These are phyloP conservation scores for Fagus crenata DNA, from an alignment of 306 rosid genomes.

Conservation along the genomic window DNA sequence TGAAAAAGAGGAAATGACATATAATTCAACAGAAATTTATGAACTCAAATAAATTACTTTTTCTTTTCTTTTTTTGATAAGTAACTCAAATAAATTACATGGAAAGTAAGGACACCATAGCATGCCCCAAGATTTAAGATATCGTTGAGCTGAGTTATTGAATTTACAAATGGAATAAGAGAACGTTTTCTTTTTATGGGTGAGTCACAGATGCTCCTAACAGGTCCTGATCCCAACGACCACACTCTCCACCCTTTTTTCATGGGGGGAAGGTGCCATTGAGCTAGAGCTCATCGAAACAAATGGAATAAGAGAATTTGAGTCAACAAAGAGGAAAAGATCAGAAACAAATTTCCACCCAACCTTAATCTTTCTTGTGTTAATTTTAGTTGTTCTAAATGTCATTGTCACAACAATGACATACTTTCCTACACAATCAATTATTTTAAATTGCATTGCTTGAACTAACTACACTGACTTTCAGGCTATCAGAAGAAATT, in stretches of 20 bases:
- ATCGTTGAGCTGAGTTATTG: neutral
- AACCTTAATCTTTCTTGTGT: neutral
- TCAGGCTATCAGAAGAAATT: neutral
- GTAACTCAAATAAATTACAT: neutral
- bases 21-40: too few species aligned
- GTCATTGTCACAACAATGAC: neutral
- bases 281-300: neutral
- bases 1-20: too few species aligned
- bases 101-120: neutral
- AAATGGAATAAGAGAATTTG: neutral
- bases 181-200: neutral
- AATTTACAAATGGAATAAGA: neutral
- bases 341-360: neutral
- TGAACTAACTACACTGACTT: neutral
- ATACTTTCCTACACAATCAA: neutral
- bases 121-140: neutral
- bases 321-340: neutral
- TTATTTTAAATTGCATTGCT: neutral
- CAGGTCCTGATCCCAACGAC: neutral
- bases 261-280: neutral
- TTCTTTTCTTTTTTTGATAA: too few species aligned
- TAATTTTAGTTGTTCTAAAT: neutral
- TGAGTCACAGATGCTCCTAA: neutral
- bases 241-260: neutral
- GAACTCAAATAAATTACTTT: too few species aligned